Base-by-base conservation (phyloP, 345 rosid genomes). In the Eucalyptus cloeziana region DNA sequence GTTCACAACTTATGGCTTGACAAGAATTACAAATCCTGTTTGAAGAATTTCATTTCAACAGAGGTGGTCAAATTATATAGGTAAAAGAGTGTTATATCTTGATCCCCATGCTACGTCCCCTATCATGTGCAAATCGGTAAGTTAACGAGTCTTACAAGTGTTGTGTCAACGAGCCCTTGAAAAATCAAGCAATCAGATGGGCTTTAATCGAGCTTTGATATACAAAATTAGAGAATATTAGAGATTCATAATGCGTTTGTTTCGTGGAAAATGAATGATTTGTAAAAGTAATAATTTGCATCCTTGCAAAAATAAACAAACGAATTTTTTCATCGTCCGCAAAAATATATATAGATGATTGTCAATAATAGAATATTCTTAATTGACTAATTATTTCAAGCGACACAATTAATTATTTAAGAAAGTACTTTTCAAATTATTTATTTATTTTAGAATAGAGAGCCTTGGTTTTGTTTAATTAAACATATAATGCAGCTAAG, bases 321-420 rank as follows among this genome's bases (percentile, higher is more conserved):
- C 2, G 2, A 33, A 5, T 1, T 27, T 33, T 19, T 9, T 33
- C 43, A 71, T 10, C 3, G 0, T 40, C 15, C 2, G 40, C 2
- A 1, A 21, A 76, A 37, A 40, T 37, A 40, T 40, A 11, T 76
- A 40, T 76, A 11, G 5, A 21, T 76, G 22, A 1, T 76, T 24
- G 5, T 40, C 5, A 2, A 76, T 76, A 21, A 37, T 11, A 21
- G 13, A 76, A 76, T 10, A 40, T 76, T 33, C 40, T 71, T 76
- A 6, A 76, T 40, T 0, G 15, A 76, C 2, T 40, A 40, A 76
- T 40, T 10, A 76, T 3, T 37, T 40, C 5, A 40, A 76, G 5
- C 1, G 45, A 40, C 11, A 40, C 0, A 21, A 40, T 40, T 2
- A 13, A 10, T 21, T 76, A 40, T 76, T 76, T 10, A 3, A 21